Evolutionary conservation across 2,329 filamentous ascomycete genomes (phyloP).

Genomic region (Alternaria rosae): DNA sequence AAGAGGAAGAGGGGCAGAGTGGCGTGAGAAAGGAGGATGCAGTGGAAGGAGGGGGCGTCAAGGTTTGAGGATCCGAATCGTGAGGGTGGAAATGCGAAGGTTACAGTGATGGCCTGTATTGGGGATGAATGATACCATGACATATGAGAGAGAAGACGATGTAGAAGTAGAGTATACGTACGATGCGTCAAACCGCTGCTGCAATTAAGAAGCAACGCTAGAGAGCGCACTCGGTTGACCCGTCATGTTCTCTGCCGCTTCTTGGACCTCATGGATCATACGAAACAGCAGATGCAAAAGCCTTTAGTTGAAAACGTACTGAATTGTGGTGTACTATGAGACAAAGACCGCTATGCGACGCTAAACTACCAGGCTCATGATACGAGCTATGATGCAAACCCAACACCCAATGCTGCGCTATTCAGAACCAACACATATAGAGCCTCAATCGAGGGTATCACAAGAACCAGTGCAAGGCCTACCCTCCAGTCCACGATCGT

Average conservation of each 20-base stretch:
- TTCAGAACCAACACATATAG: constrained; percentile 5
- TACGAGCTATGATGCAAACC: constrained; percentile 4
- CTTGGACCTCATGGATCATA: background rate
- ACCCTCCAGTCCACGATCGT: background rate
- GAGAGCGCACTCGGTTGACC: background rate
- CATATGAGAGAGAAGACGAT: background rate
- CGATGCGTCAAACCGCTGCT: background rate
- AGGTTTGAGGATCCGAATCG: background rate
- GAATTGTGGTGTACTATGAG: background rate
- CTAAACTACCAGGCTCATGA: constrained; percentile 10
- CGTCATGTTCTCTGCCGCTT: background rate
- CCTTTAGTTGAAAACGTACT: background rate
- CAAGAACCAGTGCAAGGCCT: background rate
- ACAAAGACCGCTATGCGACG: constrained; percentile 7
- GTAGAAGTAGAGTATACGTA: background rate
- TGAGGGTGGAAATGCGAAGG: background rate
- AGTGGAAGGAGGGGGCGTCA: background rate
- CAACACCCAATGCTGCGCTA: constrained; percentile 5
- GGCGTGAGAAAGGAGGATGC: background rate
- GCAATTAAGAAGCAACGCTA: background rate
- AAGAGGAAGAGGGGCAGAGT: constrained; percentile 2
- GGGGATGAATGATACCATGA: constrained; percentile 1
- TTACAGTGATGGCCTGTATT: background rate
- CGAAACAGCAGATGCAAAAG: background rate
- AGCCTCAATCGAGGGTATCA: background rate